Base-by-base conservation (phyloP, 306 rosid genomes). In the Fragaria ananassa region DNA sequence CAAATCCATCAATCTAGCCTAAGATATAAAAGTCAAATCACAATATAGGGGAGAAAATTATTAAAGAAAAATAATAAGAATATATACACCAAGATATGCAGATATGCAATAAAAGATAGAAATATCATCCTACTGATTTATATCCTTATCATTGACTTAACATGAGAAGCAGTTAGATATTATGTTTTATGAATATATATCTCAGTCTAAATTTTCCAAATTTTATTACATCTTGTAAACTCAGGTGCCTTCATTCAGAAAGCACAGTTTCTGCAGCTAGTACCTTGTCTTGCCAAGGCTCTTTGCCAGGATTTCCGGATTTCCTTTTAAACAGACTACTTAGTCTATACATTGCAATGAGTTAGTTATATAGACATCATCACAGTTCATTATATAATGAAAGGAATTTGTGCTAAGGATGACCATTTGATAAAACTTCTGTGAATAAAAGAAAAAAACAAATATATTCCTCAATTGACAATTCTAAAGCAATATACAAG, bases 141-240 rank as follows among this genome's bases (percentile, higher is more conserved):
- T 34, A 44, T 46, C 8, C 4, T 51, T 49, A 35, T 7, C 49
- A 8, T 50, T 69, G 25, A 27, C 18, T 13, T 8, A 4, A 25
- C 34, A 69, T 45, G 58, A 25, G n/a, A 27, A 51, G n/a, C 58
- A 15, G 37, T 8, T 23, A 45, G 10, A 68, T 17, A 25, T 44
- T 25, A n/a, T 69, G 41, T 69, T 46, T 69, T 37, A 17, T 10
- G 69, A 54, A 78, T 49, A 51, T 60, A 29, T 31, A 81, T 68
- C 57, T 67, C 67, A 64, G 67, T 10, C 35, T 1, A n/a, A 60
- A 12, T 61, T 47, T 61, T 49, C 1, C 34, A 31, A 31, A 31
- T 31, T 31, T 61, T 17, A 14, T 25, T 5, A 21, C 15, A 35
- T 5, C 44, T 35, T 1, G 46, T 64, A 35, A 35, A 64, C 12